Conservation (phyloP, 1,284 basidiomycete genomes). For the Jaminaea rosea region DNA sequence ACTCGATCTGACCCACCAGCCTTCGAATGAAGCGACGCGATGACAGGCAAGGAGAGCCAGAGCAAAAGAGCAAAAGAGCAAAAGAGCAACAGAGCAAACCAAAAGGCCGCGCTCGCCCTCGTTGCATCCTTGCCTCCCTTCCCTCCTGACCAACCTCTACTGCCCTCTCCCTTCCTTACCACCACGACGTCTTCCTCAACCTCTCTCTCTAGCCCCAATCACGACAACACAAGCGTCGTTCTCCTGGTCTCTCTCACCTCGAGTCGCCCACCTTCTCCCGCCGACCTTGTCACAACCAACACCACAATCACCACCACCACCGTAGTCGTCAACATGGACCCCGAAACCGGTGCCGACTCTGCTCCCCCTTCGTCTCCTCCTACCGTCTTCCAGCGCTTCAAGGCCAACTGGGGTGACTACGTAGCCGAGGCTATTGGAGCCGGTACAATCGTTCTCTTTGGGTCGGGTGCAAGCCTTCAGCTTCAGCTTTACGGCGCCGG, state of each 20-base stretch:
- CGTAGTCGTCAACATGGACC: no score
- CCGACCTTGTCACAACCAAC: background rate
- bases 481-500: slow-evolving; percentile 24
- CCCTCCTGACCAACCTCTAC: background rate
- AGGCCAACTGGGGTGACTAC: background rate
- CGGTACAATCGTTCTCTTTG: slow-evolving; percentile 36
- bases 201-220: no score
- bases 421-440: slow-evolving; percentile 23
- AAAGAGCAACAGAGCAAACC: background rate
- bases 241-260: background rate
- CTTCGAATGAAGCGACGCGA: no score
- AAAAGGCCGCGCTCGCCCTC: background rate
- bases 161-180: background rate
- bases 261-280: background rate
- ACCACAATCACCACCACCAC: background rate
- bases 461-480: slow-evolving; percentile 37
- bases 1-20: no score
- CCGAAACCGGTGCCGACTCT: no score
- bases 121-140: background rate
- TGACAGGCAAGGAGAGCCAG: no score
- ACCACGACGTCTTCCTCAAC: background rate
- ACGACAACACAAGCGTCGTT: no score
- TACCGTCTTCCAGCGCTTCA: background rate
- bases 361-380: no score
- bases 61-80: background rate